A percentile compares a stretch with the other conserved stretches of the same genome.
Conservation (phyloP, 257 asterid species). For the Solanum medicagineum region DNA sequence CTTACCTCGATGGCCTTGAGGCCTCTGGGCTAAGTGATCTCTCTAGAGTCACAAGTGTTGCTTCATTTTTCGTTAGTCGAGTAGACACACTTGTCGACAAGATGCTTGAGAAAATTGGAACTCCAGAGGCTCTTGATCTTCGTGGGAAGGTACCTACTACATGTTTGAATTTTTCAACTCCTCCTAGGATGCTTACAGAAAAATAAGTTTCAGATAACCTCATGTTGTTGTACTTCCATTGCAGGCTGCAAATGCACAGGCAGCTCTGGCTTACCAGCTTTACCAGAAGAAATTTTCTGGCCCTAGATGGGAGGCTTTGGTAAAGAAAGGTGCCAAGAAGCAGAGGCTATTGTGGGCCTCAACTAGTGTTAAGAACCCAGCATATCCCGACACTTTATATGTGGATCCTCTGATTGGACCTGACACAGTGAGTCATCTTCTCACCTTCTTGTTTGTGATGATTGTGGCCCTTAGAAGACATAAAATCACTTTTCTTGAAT, state of each 20-base stretch:
- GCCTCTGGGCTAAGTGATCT: slow-evolving; percentile 93
- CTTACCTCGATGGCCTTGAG: slow-evolving; percentile 98
- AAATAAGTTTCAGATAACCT: neutral
- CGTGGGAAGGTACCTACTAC: slow-evolving; percentile 75
- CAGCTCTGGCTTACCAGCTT: slow-evolving; percentile 82
- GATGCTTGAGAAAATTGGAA: slow-evolving; percentile 92
- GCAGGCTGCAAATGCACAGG: slow-evolving; percentile 99
- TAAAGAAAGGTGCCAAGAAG: slow-evolving; percentile 97
- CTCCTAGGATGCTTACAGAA: neutral
- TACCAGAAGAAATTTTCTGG: slow-evolving; percentile 97
- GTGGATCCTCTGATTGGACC: slow-evolving; percentile 99
- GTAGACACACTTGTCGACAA: slow-evolving; percentile 94
- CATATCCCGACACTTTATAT: slow-evolving; percentile 87
- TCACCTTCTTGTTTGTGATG: slow-evolving; percentile 11
- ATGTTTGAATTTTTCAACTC: neutral
- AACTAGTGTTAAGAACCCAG: slow-evolving; percentile 98
- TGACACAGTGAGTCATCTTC: slow-evolving; percentile 63
- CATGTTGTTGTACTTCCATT: neutral
- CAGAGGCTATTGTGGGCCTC: slow-evolving; percentile 99
- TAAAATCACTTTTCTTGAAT: neutral
- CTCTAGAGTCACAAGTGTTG: slow-evolving; percentile 91
- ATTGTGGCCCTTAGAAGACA: neutral
- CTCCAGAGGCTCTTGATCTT: slow-evolving; percentile 88
- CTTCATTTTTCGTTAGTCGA: slow-evolving; percentile 95
- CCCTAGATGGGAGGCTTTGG: slow-evolving; percentile 98